phyloP scores from a whole-genome alignment of 1,139 yeast genomes.

The Suhomyces wounanorum region DNA sequence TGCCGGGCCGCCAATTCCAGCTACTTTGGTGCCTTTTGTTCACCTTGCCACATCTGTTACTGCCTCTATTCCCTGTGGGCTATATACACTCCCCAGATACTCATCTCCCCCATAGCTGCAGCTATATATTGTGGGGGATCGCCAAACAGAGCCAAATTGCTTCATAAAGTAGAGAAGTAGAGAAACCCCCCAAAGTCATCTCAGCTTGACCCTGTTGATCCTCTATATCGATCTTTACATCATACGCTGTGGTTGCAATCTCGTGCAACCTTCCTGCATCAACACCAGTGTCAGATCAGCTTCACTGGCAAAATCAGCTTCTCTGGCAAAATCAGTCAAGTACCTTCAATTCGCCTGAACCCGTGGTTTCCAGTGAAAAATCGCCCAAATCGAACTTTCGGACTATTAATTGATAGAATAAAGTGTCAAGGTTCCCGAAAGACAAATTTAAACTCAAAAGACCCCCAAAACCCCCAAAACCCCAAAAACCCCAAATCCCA shows the following conservation, averaged over 20 bases:
- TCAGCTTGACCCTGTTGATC: not conserved
- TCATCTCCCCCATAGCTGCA: too few species aligned
- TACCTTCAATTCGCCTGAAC: too few species aligned
- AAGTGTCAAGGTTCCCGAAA: too few species aligned
- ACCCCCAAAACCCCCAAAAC: too few species aligned
- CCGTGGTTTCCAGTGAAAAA: too few species aligned
- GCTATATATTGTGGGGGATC: not conserved
- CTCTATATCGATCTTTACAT: not conserved
- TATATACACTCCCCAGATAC: not conserved
- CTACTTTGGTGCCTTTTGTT: not conserved
- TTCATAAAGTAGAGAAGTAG: not conserved
- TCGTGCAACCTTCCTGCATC: not conserved
- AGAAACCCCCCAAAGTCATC: not conserved
- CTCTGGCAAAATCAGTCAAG: too few species aligned
- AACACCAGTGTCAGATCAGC: not conserved
- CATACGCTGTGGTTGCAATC: not conserved
- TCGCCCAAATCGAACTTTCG: too few species aligned
- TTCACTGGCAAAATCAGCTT: too few species aligned
- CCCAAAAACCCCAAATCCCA: too few species aligned
- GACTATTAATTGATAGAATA: too few species aligned
- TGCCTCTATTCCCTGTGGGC: too few species aligned
- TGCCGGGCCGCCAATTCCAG: not conserved
- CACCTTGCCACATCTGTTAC: not conserved
- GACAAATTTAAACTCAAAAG: too few species aligned
- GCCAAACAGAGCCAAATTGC: not conserved